A percentile compares a stretch with the other conserved stretches of the same genome.
phyloP scores from a whole-genome alignment of 2,329 filamentous ascomycete species.

The Coleophoma crateriformis region DNA sequence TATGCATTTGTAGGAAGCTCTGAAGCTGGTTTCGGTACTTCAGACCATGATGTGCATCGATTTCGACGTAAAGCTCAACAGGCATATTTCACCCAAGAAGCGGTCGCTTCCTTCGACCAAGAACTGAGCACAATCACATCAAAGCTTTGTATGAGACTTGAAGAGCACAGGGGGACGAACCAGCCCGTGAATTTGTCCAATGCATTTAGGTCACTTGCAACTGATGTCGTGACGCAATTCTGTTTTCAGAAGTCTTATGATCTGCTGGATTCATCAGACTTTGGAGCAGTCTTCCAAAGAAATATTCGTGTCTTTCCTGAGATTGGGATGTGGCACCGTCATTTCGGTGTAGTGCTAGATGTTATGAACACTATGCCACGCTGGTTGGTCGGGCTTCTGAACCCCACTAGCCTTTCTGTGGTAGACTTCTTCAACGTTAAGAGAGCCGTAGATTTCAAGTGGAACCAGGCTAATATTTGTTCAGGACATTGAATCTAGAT shows the following conservation, averaged over 20 bases:
- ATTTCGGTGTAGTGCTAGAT: background rate
- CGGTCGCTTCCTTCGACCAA: constrained; percentile 6
- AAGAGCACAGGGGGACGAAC: constrained; percentile 4
- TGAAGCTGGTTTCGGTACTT: constrained; percentile 9
- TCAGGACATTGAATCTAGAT: constrained; percentile 2
- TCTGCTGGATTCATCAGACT: constrained; percentile 7
- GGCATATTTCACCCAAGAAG: constrained; percentile 6
- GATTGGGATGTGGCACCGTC: constrained; percentile 10
- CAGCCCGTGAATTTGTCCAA: constrained; percentile 10
- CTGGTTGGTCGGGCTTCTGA: constrained; percentile 3
- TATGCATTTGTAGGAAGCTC: constrained; percentile 4
- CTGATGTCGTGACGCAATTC: constrained; percentile 11
- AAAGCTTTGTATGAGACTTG: constrained; percentile 5
- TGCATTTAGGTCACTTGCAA: constrained; percentile 9
- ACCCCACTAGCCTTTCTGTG: constrained; percentile 4
- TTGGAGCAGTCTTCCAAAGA: constrained; percentile 6
- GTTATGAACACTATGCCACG: constrained; percentile 3
- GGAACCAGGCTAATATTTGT: no score
- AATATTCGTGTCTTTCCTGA: constrained; percentile 6
- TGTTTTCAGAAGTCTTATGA: constrained; percentile 7
- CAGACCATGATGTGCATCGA: constrained; percentile 10
- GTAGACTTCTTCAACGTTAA: constrained; percentile 2
- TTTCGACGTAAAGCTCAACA: constrained; percentile 9
- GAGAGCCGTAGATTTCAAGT: no score
- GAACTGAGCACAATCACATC: constrained; percentile 1